Percentiles rank a stretch among this genome's conserved stretches.
phyloP scores from a whole-genome alignment of 441 rosid species.

The Erysimum pusillum region DNA sequence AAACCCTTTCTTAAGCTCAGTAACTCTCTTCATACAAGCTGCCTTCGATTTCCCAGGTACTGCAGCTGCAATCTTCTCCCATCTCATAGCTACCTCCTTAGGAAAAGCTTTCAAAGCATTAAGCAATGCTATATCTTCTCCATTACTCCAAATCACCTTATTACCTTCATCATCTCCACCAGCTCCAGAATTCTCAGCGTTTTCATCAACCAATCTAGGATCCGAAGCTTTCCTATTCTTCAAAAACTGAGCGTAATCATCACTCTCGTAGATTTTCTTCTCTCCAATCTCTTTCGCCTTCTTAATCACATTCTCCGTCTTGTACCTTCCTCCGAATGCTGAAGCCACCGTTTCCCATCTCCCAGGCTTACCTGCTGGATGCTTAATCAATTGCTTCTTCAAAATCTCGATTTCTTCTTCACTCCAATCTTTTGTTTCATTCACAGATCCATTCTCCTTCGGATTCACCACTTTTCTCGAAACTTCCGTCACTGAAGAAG shows the following conservation, averaged over 20 bases:
- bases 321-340: conserved; percentile 77
- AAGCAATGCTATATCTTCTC: conserved; percentile 84
- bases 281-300: conserved; percentile 80
- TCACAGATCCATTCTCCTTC: conserved; percentile 44
- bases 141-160: conserved; percentile 62
- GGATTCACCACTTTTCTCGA: conserved; percentile 43
- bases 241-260: conserved; percentile 76
- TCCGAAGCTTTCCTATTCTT: conserved; percentile 83
- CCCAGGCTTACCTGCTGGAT: conserved; percentile 84
- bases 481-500: conserved; percentile 29
- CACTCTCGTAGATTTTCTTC: conserved; percentile 68
- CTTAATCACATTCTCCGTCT: conserved; percentile 79
- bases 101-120: conserved; percentile 89
- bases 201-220: conserved; percentile 51
- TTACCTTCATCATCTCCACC: conserved; percentile 40
- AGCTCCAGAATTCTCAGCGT: conserved; percentile 32
- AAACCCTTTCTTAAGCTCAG: conserved; percentile 79
- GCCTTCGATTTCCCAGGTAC: conserved; percentile 85
- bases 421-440: conserved; percentile 67
- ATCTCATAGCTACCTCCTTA: conserved; percentile 81
- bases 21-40: conserved; percentile 85
- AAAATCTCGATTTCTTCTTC: conserved; percentile 72
- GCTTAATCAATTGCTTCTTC: conserved; percentile 81
- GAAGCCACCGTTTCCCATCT: conserved; percentile 84
- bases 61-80: conserved; percentile 93